Evolutionary conservation across 2,329 filamentous ascomycete genomes (phyloP).

Genomic region (Pseudogymnoascus pannorum): DNA sequence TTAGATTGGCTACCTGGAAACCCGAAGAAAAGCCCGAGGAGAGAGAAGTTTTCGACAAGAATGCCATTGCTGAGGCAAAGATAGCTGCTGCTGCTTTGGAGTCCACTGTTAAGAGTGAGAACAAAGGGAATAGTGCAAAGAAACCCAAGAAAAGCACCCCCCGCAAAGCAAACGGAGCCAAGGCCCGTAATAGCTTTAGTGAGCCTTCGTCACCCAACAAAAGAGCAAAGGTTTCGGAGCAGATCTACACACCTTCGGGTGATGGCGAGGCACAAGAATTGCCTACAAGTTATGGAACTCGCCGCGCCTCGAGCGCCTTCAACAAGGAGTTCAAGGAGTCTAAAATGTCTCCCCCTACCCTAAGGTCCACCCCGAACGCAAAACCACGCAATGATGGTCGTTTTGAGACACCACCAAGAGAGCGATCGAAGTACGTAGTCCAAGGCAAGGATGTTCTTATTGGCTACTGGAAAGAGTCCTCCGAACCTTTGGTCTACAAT

Average conservation of each 20-base stretch:
- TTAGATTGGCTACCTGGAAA: constrained; percentile 31
- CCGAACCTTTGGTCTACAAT: constrained; percentile 38
- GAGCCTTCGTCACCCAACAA: neutral
- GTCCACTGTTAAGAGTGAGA: neutral
- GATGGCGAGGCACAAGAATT: neutral
- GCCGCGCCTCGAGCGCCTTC: too few relatives aligned
- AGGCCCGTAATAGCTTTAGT: neutral
- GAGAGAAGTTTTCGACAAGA: constrained; percentile 17
- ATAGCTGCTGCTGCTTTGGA: constrained; percentile 19
- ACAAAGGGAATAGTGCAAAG: neutral
- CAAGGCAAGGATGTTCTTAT: constrained; percentile 34
- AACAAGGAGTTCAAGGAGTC: constrained; percentile 21
- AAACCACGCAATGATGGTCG: too few relatives aligned
- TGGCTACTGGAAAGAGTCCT: constrained; percentile 52
- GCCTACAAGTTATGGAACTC: neutral
- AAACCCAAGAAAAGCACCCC: neutral
- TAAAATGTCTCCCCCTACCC: neutral
- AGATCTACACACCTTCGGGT: neutral
- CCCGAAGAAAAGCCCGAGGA: constrained; percentile 26
- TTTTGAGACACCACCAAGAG: neutral
- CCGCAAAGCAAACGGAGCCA: neutral
- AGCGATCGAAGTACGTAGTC: neutral
- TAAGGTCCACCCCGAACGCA: neutral
- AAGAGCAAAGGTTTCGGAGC: neutral
- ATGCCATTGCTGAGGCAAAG: constrained; percentile 23